These are phyloP conservation scores for Alternaria ethzedia DNA, from an alignment of 2,329 filamentous ascomycete genomes.

Conservation along the genomic window DNA sequence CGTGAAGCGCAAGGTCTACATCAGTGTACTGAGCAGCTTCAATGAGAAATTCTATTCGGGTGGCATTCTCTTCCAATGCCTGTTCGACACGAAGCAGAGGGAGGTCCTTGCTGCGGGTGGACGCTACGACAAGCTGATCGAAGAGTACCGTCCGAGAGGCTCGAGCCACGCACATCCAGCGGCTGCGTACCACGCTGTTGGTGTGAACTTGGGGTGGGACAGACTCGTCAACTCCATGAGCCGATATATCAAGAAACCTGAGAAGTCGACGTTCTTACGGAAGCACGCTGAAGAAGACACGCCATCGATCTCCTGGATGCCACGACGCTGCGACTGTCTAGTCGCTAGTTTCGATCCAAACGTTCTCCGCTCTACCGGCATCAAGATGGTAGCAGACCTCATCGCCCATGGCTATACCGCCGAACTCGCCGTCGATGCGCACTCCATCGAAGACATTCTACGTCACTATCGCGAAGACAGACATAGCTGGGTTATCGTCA, in stretches of 20 bases:
- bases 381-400: slow-evolving; percentile 77
- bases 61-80: slow-evolving; percentile 86
- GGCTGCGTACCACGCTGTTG: slow-evolving; percentile 75
- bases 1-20: slow-evolving; percentile 77
- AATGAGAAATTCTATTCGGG: slow-evolving; percentile 86
- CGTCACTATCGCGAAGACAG: slow-evolving; percentile 76
- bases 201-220: slow-evolving; percentile 91
- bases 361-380: slow-evolving; percentile 75
- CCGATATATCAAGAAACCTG: slow-evolving; percentile 57
- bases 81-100: slow-evolving; percentile 80
- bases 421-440: slow-evolving; percentile 81
- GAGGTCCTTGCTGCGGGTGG: slow-evolving; percentile 94
- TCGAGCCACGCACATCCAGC: slow-evolving; percentile 58
- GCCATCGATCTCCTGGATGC: slow-evolving; percentile 45
- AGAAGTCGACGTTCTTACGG: slow-evolving; percentile 66
- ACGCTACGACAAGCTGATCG: slow-evolving; percentile 88
- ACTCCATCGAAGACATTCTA: slow-evolving; percentile 79
- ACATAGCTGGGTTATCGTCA: slow-evolving; percentile 86
- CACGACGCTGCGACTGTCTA: slow-evolving; percentile 78
- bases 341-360: slow-evolving; percentile 85
- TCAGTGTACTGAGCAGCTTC: slow-evolving; percentile 84
- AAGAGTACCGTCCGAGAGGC: slow-evolving; percentile 77
- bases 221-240: slow-evolving; percentile 70
- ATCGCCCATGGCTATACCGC: slow-evolving; percentile 87
- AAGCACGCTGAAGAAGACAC: slow-evolving; percentile 68